Percentiles rank a stretch among this genome's conserved stretches.
phyloP scores from a whole-genome alignment of 2,329 filamentous ascomycete species.

The Zasmidium angulare region DNA sequence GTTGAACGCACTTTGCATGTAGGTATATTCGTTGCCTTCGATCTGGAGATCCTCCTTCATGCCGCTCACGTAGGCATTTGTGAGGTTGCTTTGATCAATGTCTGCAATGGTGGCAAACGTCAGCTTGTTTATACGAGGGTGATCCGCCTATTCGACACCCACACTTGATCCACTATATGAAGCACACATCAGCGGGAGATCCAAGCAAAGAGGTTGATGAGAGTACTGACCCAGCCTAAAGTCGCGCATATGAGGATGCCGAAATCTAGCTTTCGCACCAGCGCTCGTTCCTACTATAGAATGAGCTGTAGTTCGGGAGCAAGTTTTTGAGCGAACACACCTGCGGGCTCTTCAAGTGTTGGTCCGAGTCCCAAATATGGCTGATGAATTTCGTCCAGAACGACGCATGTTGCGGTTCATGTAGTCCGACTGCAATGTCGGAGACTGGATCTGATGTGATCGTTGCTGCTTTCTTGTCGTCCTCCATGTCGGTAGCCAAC shows the following conservation, averaged over 20 bases:
- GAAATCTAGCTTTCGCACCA: constrained; percentile 12
- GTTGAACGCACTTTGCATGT: constrained; percentile 12
- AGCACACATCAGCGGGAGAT: background rate
- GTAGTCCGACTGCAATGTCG: constrained; percentile 3
- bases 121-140: background rate
- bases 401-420: constrained; percentile 1
- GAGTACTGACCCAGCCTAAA: constrained; percentile 4
- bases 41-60: constrained; percentile 42
- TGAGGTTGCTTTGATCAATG: constrained; percentile 12
- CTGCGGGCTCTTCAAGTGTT: constrained; percentile 11
- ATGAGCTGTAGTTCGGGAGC: background rate
- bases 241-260: constrained; percentile 11
- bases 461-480: constrained; percentile 6
- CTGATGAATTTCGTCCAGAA: constrained; percentile 12
- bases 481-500: background rate
- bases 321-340: background rate
- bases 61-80: constrained; percentile 33
- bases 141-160: background rate
- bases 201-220: background rate
- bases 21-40: constrained; percentile 37
- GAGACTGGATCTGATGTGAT: background rate
- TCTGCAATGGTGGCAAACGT: background rate
- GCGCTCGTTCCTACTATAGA: constrained; percentile 1
- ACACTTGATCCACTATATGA: constrained; percentile 9
- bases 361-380: constrained; percentile 14